A percentile compares a stretch with the other conserved stretches of the same genome.
phyloP scores from a whole-genome alignment of 2,329 filamentous ascomycete species.

The Fusarium veterinarium region DNA sequence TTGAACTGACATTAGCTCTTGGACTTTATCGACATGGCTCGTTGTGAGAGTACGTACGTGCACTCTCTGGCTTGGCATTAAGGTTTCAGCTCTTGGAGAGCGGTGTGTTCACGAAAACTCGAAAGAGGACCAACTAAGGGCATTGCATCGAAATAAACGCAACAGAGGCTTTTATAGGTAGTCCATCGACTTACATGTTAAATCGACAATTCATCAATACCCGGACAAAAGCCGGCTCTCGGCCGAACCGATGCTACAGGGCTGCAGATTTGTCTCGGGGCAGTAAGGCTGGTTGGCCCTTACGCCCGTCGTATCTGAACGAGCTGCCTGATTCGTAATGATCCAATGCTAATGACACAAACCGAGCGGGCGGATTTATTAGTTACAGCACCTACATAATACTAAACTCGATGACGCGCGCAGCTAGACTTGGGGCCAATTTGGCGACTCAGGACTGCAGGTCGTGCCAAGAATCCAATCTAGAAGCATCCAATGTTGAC shows the following conservation, averaged over 20 bases:
- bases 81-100: background rate
- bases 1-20: conserved; percentile 6
- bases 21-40: background rate
- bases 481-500: background rate
- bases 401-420: conserved; percentile 11
- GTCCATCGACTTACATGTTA: background rate
- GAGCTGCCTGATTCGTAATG: conserved; percentile 29
- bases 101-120: background rate
- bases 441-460: background rate
- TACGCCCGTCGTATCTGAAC: conserved; percentile 19
- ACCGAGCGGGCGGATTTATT: background rate
- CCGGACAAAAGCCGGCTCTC: conserved; percentile 26
- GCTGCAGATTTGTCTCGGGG: conserved; percentile 20
- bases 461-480: background rate
- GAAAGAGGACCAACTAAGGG: background rate
- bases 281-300: background rate
- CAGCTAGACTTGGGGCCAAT: background rate
- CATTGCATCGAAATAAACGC: background rate
- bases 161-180: background rate
- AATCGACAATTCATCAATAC: background rate
- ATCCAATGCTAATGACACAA: background rate
- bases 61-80: conserved; percentile 1
- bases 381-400: background rate
- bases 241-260: conserved; percentile 30
- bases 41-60: background rate